Percentiles rank a stretch among this genome's conserved stretches.
These are phyloP conservation scores for Taphrina flavorubra DNA, from an alignment of 1,139 yeast genomes.

Conservation along the genomic window DNA sequence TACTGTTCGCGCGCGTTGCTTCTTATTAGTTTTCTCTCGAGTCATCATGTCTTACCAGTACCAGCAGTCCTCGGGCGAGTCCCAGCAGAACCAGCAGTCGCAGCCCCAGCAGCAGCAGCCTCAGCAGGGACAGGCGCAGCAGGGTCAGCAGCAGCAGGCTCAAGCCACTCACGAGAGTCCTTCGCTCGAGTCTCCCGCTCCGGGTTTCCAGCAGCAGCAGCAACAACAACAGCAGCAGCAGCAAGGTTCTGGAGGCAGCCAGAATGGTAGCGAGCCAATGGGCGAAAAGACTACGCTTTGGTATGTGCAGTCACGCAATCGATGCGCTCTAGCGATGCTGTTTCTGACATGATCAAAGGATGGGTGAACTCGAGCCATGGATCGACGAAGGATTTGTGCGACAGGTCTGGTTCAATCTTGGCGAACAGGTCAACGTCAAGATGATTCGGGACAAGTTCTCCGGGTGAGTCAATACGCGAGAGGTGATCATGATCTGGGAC, in stretches of 20 bases:
- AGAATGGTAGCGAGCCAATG: slow-evolving; percentile 34
- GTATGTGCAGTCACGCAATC: background rate
- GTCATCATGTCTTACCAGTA: slow-evolving; percentile 37
- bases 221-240: slow-evolving; percentile 5
- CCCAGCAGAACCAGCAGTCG: slow-evolving; percentile 43
- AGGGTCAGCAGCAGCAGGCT: slow-evolving; percentile 17
- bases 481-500: background rate
- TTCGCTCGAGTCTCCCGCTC: slow-evolving; percentile 18
- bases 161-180: slow-evolving; percentile 16
- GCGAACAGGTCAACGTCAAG: slow-evolving; percentile 63
- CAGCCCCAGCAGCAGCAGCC: slow-evolving; percentile 43
- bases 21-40: slow-evolving; percentile 16
- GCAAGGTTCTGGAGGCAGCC: slow-evolving; percentile 35
- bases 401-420: slow-evolving; percentile 67
- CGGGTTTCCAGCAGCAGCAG: slow-evolving; percentile 29
- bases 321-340: background rate
- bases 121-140: slow-evolving; percentile 35
- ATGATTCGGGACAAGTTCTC: slow-evolving; percentile 62
- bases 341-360: slow-evolving; percentile 59
- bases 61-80: slow-evolving; percentile 29
- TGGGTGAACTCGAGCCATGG: slow-evolving; percentile 91
- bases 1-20: slow-evolving; percentile 41
- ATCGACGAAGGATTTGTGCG: slow-evolving; percentile 77
- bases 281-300: slow-evolving; percentile 39
- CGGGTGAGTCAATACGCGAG: slow-evolving; percentile 45